phyloP scores from a whole-genome alignment of 805 yeast species.

The Ogataea henricii region DNA sequence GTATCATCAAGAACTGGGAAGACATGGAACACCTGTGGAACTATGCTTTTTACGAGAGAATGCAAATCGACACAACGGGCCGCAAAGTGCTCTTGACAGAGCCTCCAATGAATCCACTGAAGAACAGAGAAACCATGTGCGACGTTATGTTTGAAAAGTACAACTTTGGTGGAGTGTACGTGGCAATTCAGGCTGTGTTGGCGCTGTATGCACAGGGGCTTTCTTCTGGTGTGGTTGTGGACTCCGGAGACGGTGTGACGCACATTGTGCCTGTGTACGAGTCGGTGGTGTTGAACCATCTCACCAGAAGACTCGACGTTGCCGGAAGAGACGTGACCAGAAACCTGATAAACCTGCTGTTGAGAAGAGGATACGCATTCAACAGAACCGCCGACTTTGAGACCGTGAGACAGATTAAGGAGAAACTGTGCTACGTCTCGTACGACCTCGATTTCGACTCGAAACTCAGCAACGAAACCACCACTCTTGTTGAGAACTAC shows the following conservation, averaged over 20 bases:
- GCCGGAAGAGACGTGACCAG: constrained; percentile 99
- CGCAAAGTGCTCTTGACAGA: constrained; percentile 87
- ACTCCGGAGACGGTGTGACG: constrained; percentile 98
- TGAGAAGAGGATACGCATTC: constrained; percentile 96
- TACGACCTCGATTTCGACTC: constrained; percentile 91
- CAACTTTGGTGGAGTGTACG: constrained; percentile 89
- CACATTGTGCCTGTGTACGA: constrained; percentile 98
- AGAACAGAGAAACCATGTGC: constrained; percentile 88
- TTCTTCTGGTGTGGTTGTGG: constrained; percentile 96
- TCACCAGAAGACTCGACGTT: constrained; percentile 89
- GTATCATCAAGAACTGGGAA: constrained; percentile 96
- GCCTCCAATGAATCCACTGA: constrained; percentile 96
- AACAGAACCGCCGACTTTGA: constrained; percentile 98
- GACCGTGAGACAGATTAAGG: constrained; percentile 97
- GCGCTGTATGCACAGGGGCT: constrained; percentile 97
- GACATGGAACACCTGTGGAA: constrained; percentile 99
- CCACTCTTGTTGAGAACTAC: constrained; percentile 85
- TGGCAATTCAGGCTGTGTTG: constrained; percentile 96
- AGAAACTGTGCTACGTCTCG: constrained; percentile 91
- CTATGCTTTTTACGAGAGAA: constrained; percentile 89
- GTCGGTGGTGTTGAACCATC: constrained; percentile 92
- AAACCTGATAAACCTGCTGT: constrained; percentile 82
- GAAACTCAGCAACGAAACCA: constrained; percentile 89
- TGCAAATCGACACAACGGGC: constrained; percentile 75
- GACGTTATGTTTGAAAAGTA: constrained; percentile 91